These are phyloP conservation scores for Botrytis pseudocinerea DNA, from an alignment of 2,329 filamentous ascomycete genomes.

Conservation along the genomic window DNA sequence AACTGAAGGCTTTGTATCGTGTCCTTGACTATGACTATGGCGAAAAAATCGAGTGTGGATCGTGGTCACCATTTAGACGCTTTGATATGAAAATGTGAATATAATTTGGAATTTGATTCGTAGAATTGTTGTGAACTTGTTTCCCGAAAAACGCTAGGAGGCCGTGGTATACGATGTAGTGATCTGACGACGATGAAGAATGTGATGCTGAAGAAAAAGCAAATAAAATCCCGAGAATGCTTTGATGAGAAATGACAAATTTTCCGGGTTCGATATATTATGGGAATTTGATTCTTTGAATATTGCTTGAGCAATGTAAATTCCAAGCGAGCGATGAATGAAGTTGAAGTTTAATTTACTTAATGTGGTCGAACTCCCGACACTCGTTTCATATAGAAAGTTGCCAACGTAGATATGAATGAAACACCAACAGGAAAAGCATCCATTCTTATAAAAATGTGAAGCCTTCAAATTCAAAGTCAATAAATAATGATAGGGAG, in stretches of 20 bases:
- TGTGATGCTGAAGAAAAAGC: background rate
- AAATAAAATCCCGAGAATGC: background rate
- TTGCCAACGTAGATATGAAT: background rate
- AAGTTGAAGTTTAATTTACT: slow-evolving; percentile 5
- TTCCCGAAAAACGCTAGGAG: background rate
- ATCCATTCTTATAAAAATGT: slow-evolving; percentile 21
- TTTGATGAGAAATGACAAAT: background rate
- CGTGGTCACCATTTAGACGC: slow-evolving; percentile 16
- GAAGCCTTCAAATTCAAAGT: background rate
- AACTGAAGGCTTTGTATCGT: slow-evolving; percentile 5
- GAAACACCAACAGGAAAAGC: slow-evolving; percentile 5
- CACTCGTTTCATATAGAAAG: slow-evolving; percentile 1
- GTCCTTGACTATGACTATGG: slow-evolving; percentile 10
- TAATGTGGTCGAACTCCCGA: background rate
- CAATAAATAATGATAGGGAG: background rate
- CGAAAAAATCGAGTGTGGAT: slow-evolving; percentile 19
- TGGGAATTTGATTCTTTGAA: background rate
- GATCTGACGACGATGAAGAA: background rate
- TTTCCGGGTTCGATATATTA: background rate
- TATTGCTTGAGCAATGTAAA: slow-evolving; percentile 1
- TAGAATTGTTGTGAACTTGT: background rate
- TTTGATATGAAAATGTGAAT: background rate
- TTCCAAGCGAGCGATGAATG: background rate
- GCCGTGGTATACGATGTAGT: background rate
- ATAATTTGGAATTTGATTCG: background rate